phyloP scores from a whole-genome alignment of 257 asterid species.

The Capsicum rhomboideum region DNA sequence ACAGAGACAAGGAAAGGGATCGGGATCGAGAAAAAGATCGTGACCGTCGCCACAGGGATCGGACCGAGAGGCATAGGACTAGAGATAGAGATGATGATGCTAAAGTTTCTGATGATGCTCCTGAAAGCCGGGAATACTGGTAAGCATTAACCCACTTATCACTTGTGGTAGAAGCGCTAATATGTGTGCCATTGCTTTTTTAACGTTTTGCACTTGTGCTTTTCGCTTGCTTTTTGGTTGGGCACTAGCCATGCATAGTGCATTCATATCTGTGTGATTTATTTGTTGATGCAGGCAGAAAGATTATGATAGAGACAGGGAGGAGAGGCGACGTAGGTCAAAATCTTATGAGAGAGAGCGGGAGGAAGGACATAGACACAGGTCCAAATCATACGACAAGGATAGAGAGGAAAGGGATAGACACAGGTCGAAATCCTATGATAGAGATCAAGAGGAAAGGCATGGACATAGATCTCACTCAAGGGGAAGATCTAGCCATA shows the following conservation, averaged over 20 bases:
- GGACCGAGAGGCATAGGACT: constrained; percentile 57
- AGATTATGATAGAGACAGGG: constrained; percentile 24
- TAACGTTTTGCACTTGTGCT: neutral
- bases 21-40: constrained; percentile 54
- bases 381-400: constrained; percentile 25
- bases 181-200: neutral
- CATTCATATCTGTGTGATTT: neutral
- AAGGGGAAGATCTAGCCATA: constrained; percentile 53
- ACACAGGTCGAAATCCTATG: constrained; percentile 13
- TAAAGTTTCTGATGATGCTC: constrained; percentile 27
- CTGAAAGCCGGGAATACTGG: constrained; percentile 44
- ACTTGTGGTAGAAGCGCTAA: neutral
- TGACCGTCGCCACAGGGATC: constrained; percentile 60
- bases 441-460: constrained; percentile 59
- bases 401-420: constrained; percentile 6
- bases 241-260: neutral
- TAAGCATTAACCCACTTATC: neutral
- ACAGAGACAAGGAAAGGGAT: constrained; percentile 18
- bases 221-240: neutral
- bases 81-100: constrained; percentile 46
- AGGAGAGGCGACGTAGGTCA: constrained; percentile 5
- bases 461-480: constrained; percentile 55
- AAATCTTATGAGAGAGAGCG: constrained; percentile 42
- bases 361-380: constrained; percentile 54
- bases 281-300: constrained; percentile 43